Evolutionary conservation across 495 filamentous ascomycete genomes (phyloP).

Genomic region (Terfezia claveryi): DNA sequence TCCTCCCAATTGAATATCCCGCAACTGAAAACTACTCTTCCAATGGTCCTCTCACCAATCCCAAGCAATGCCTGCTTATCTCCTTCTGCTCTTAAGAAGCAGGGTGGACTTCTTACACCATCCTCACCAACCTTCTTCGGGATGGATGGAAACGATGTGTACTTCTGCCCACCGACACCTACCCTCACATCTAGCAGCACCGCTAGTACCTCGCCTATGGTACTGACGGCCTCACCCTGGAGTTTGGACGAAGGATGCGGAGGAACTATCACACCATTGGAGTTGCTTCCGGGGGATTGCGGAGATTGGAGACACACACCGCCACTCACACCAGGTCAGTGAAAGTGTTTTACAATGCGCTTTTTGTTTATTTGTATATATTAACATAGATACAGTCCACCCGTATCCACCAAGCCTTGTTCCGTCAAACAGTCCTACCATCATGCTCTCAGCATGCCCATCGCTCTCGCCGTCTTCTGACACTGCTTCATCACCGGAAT

Average conservation of each 20-base stretch:
- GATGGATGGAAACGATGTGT: slow-evolving; percentile 48
- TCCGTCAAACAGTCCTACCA: slow-evolving; percentile 5
- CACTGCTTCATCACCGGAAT: slow-evolving; percentile 53
- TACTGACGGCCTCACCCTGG: slow-evolving; percentile 57
- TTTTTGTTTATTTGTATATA: no score
- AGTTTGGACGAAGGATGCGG: slow-evolving; percentile 68
- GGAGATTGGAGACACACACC: slow-evolving; percentile 39
- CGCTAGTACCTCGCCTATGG: slow-evolving; percentile 60
- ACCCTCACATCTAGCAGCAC: slow-evolving; percentile 58
- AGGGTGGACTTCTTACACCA: slow-evolving; percentile 46
- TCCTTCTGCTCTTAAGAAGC: slow-evolving; percentile 56
- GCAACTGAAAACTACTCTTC: slow-evolving; percentile 34
- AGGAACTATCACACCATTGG: slow-evolving; percentile 23
- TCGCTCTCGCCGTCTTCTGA: slow-evolving; percentile 68
- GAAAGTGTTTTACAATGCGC: neutral
- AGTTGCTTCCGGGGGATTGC: slow-evolving; percentile 30
- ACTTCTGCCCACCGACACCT: slow-evolving; percentile 68
- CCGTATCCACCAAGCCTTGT: slow-evolving; percentile 18
- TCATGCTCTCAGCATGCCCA: slow-evolving; percentile 40
- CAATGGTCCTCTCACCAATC: slow-evolving; percentile 27
- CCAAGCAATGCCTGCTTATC: slow-evolving; percentile 37
- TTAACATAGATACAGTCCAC: slow-evolving; percentile 25
- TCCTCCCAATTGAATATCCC: slow-evolving; percentile 32
- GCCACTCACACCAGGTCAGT: slow-evolving; percentile 76
- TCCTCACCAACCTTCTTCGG: slow-evolving; percentile 55